Conservation (phyloP, 2,329 filamentous ascomycete species). For the Pseudogymnoascus sp. region DNA sequence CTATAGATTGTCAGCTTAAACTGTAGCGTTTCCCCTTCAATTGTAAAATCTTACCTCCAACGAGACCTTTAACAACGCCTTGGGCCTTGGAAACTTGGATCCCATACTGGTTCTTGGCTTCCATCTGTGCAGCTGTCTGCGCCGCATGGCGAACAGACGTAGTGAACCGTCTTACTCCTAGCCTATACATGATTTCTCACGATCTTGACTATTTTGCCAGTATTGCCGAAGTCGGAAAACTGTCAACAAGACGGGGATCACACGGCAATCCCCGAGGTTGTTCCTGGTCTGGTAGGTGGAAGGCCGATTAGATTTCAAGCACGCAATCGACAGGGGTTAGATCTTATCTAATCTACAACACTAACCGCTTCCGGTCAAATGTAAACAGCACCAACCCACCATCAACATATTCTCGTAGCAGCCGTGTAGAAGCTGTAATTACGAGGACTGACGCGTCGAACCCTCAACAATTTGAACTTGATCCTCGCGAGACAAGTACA, state of each 20-base stretch:
- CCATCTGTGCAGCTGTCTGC: conserved; percentile 39
- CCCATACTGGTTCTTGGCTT: conserved; percentile 47
- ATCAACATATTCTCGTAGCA: conserved; percentile 7
- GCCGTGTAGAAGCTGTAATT: not conserved
- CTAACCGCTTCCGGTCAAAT: conserved; percentile 6
- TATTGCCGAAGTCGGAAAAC: conserved; percentile 5
- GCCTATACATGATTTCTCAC: conserved; percentile 8
- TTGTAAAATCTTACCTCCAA: conserved; percentile 49
- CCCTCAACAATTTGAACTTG: not conserved
- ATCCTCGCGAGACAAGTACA: not conserved
- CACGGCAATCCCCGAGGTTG: conserved; percentile 1
- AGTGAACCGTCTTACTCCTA: conserved; percentile 47
- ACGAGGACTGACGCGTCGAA: not conserved
- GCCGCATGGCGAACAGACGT: conserved; percentile 45
- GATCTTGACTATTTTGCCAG: conserved; percentile 2
- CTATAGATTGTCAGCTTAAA: conserved; percentile 39
- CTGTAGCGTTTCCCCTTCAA: not conserved
- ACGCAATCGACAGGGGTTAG: conserved; percentile 2
- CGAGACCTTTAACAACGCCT: conserved; percentile 57
- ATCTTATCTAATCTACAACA: not conserved
- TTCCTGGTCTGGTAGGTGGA: not conserved
- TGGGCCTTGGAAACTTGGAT: conserved; percentile 61
- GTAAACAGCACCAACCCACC: conserved; percentile 9
- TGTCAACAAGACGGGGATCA: not conserved
- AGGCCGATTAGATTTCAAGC: conserved; percentile 4